Conservation (phyloP, 805 yeast genomes). For the Yarrowia sp. region DNA sequence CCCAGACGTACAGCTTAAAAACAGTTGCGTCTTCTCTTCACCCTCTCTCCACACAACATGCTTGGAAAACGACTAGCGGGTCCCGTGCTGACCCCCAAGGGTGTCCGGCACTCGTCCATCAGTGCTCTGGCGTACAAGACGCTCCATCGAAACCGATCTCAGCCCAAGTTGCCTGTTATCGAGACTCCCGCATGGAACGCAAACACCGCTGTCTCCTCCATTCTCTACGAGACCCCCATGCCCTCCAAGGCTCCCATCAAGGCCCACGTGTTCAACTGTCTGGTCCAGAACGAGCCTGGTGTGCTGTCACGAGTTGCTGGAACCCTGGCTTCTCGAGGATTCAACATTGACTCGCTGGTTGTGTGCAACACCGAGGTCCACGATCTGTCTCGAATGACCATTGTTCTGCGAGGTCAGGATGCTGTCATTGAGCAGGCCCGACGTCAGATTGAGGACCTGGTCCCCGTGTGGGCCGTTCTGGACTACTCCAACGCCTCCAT, state of each 20-base stretch:
- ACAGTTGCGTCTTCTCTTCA: background rate
- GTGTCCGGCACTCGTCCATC: conserved; percentile 50
- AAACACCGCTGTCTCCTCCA: conserved; percentile 94
- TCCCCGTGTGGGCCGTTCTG: conserved; percentile 96
- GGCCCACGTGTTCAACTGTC: conserved; percentile 90
- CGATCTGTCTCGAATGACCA: conserved; percentile 95
- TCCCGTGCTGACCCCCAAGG: conserved; percentile 2
- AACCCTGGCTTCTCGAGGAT: conserved; percentile 95
- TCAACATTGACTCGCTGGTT: conserved; percentile 94
- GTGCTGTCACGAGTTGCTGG: conserved; percentile 91
- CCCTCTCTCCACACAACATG: background rate
- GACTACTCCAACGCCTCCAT: conserved; percentile 89
- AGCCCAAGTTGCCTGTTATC: conserved; percentile 89
- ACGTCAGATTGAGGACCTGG: conserved; percentile 95
- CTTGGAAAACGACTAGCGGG: conserved; percentile 2
- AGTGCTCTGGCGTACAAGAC: conserved; percentile 94
- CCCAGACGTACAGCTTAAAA: background rate
- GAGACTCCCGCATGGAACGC: conserved; percentile 95
- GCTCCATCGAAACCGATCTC: conserved; percentile 75
- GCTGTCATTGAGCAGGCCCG: conserved; percentile 97
- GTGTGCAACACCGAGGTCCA: conserved; percentile 95
- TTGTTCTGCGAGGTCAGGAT: conserved; percentile 89
- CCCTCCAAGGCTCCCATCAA: conserved; percentile 57
- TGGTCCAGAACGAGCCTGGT: conserved; percentile 98
- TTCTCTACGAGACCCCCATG: conserved; percentile 83